Evolutionary conservation across 768 basidiomycete species (phyloP), one percentile per base, ranked within the genome.

Genomic region (Dacryopinax primogenitus): DNA sequence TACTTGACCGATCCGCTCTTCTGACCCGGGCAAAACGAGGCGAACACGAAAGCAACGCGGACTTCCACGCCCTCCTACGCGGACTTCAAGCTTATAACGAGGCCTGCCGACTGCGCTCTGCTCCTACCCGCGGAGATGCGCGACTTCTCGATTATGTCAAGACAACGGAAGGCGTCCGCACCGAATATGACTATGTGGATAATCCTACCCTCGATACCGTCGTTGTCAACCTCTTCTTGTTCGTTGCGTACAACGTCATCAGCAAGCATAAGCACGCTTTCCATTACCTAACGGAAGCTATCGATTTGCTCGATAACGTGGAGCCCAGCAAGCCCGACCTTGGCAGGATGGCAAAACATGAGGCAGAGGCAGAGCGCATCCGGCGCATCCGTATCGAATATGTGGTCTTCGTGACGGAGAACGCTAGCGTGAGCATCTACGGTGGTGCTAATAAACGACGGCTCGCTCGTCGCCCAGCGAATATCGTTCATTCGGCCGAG

Each of bases 341-440:
- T n/a, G 12, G 11, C 37, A 11, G 37, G n/a, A n/a, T 11, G n/a
- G 37, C 37, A 39, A n/a, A 11, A 39, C 37, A 18, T 4, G 51
- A 58, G 30, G 15, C 30, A 11, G 51, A 58, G 51, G 26, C 51
- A 6, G 51, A 58, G 51, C 23, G 51, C 2, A 58, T 58, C 30
- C 23, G 51, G 4, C 3, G 51, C 15, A 58, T 30, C 15, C 23
- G 51, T 7, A 58, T 58, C 51, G 51, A 58, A 18, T 58, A 58
- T 30, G 51, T 58, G 26, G 30, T 58, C 15, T 58, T 58, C 30
- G 51, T 58, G 51, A 58, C 51, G 3, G 51, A 58, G 18, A 58
- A 58, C 26, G 51, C 51, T 9, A 58, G 51, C 51, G 51, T 58
- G 13, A 58, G 51, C 51, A 58, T 58, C 23, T 58, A 58, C 51